phyloP scores from a whole-genome alignment of 2,329 filamentous ascomycete species.

The Alternaria sp. region DNA sequence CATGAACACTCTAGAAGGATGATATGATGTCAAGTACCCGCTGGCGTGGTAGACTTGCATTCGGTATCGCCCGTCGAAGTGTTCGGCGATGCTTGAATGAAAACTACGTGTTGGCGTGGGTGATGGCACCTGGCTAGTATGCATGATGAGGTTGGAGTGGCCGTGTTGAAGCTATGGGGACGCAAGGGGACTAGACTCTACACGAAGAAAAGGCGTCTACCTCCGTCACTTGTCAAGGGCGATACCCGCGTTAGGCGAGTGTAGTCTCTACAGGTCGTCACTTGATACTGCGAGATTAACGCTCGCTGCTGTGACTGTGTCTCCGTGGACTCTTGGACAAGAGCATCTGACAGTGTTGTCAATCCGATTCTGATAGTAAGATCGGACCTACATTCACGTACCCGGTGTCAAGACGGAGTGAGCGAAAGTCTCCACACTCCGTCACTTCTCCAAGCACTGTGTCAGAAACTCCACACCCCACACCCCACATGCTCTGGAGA shows the following conservation, averaged over 20 bases:
- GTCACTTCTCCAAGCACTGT: neutral
- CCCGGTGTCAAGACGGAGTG: neutral
- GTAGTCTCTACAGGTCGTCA: neutral
- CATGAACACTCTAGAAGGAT: neutral
- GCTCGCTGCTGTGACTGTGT: neutral
- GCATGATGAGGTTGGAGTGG: neutral
- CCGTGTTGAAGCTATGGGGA: neutral
- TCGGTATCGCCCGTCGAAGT: neutral
- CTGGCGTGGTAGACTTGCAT: neutral
- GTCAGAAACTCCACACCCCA: neutral
- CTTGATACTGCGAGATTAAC: neutral
- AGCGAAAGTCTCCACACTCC: neutral
- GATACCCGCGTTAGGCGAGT: neutral
- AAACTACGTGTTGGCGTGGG: neutral
- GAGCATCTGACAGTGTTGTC: neutral
- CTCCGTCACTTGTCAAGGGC: neutral
- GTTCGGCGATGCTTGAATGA: neutral
- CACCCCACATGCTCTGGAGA: neutral
- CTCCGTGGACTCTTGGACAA: rapidly evolving
- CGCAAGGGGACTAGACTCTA: neutral
- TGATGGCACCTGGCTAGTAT: neutral
- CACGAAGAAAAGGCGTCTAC: neutral
- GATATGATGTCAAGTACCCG: neutral
- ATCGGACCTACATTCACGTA: neutral
- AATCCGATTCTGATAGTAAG: neutral